A percentile compares a stretch with the other conserved stretches of the same genome.
Conservation (phyloP, 148 eudicot genomes). For the Suaeda aralocaspica region DNA sequence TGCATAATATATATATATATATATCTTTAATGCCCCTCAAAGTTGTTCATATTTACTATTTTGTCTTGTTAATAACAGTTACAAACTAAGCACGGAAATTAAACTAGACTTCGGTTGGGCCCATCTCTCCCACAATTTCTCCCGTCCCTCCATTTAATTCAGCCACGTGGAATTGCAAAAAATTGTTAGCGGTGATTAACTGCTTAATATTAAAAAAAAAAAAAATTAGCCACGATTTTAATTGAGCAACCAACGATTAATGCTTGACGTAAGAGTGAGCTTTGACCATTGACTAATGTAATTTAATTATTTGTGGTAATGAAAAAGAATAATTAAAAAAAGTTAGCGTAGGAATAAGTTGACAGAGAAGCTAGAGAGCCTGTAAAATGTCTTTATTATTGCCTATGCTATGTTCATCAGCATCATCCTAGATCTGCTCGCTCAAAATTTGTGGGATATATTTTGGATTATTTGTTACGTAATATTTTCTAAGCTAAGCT, state of each 20-base stretch:
- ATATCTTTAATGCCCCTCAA: too few species aligned
- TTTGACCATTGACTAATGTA: too few species aligned
- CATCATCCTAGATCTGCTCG: conserved; percentile 18
- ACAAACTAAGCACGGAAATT: too few species aligned
- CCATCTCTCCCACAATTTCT: conserved; percentile 1
- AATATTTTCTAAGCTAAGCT: conserved; percentile 9
- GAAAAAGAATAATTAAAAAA: background rate
- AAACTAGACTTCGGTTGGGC: too few species aligned
- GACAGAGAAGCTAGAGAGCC: conserved; percentile 9
- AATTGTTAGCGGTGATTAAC: too few species aligned
- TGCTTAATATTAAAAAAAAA: background rate
- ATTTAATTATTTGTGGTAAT: too few species aligned
- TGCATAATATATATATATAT: too few species aligned
- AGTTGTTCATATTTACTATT: too few species aligned
- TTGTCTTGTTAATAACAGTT: too few species aligned
- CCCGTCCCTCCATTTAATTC: background rate
- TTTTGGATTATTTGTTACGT: background rate
- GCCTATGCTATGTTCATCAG: background rate
- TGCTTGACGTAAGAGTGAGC: background rate
- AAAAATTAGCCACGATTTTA: background rate
- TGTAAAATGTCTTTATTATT: conserved; percentile 1
- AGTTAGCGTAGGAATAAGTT: background rate
- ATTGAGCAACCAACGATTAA: conserved; percentile 9
- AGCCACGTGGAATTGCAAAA: too few species aligned
- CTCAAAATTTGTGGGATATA: conserved; percentile 9